phyloP scores from a whole-genome alignment of 148 eudicot species.

The Rhododendron kiyosumense region DNA sequence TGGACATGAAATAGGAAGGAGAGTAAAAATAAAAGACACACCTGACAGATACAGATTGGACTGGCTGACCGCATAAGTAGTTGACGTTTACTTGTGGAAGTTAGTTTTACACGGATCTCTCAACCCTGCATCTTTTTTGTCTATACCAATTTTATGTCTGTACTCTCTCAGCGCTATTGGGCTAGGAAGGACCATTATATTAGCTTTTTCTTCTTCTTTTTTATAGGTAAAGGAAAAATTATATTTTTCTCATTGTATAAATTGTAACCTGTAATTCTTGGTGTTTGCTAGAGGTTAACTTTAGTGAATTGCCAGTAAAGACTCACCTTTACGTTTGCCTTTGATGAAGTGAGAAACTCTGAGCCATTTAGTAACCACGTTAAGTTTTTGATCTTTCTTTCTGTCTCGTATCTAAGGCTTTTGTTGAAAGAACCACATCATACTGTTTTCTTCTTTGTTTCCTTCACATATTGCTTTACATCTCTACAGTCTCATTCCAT shows the following conservation, averaged over 20 bases:
- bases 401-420: not conserved
- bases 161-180: not conserved
- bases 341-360: not conserved
- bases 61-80: not conserved
- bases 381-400: not conserved
- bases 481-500: not conserved
- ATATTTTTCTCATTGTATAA: not conserved
- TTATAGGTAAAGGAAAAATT: not conserved
- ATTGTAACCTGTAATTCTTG: not conserved
- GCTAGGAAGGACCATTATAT: not conserved
- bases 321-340: not conserved
- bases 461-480: not conserved
- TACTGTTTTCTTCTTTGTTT: not conserved
- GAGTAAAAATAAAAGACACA: not conserved
- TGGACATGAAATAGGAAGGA: not conserved
- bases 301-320: not conserved
- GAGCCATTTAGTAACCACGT: not conserved
- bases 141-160: not conserved
- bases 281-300: not conserved
- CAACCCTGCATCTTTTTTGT: not conserved
- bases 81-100: not conserved
- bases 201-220: not conserved
- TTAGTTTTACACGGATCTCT: not conserved
- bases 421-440: not conserved
- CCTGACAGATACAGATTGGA: not conserved